Evolutionary conservation across 1,284 basidiomycete genomes (phyloP).

Genomic region (Sporisorium iseilematis-ciliati): DNA sequence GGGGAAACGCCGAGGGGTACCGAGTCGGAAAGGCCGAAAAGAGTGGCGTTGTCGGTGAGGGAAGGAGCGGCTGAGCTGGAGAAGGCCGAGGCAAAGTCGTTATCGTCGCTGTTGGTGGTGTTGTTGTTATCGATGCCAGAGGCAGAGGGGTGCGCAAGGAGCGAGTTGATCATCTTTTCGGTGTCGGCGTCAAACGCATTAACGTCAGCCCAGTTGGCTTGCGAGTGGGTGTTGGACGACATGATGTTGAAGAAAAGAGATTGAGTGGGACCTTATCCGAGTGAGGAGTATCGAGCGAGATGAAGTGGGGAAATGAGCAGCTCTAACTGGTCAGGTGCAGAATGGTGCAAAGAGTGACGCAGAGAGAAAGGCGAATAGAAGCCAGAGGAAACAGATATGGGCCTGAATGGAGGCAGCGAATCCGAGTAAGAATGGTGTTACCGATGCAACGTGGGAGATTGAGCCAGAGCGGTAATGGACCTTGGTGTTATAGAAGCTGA

Average conservation of each 20-base stretch:
- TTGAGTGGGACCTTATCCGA: too few relatives aligned
- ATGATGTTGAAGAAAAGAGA: neutral
- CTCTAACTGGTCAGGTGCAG: constrained; percentile 22
- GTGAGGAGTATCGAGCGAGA: too few relatives aligned
- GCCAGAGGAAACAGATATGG: constrained; percentile 3
- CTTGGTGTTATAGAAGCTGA: neutral
- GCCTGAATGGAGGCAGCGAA: constrained; percentile 33
- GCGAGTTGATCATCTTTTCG: constrained; percentile 37
- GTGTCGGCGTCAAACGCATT: constrained; percentile 27
- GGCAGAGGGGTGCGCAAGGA: constrained; percentile 11
- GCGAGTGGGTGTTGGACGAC: constrained; percentile 15
- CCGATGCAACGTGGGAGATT: neutral
- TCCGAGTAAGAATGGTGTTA: constrained; percentile 2
- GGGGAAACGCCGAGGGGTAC: constrained; percentile 21
- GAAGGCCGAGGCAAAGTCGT: constrained; percentile 9
- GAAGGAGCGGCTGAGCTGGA: constrained; percentile 9
- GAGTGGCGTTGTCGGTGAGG: constrained; percentile 15
- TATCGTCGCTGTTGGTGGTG: neutral
- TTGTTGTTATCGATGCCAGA: neutral
- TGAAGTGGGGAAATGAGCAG: neutral
- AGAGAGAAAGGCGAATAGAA: constrained; percentile 9
- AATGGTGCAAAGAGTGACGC: constrained; percentile 29
- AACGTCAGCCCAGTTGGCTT: constrained; percentile 30
- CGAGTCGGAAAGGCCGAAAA: constrained; percentile 29
- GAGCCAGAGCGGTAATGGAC: too few relatives aligned